A percentile compares a stretch with the other conserved stretches of the same genome.
These are phyloP conservation scores for Globisporangium polare DNA, from an alignment of 352 stramenopile species.

Conservation along the genomic window DNA sequence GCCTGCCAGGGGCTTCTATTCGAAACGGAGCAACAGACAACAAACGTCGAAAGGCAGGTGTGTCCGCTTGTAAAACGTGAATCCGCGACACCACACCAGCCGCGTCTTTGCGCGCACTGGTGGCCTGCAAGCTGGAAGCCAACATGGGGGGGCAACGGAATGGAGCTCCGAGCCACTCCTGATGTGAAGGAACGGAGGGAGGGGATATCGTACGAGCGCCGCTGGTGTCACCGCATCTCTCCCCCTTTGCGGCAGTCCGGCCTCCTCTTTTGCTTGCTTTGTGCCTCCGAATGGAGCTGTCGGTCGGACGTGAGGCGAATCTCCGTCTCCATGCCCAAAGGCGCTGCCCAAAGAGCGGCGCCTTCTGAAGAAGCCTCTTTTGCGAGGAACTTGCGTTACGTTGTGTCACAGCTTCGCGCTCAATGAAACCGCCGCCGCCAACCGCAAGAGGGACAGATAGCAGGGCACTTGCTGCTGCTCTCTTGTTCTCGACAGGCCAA, in stretches of 20 bases:
- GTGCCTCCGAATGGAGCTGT: background rate
- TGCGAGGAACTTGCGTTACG: background rate
- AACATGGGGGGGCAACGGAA: background rate
- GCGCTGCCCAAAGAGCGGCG: constrained; percentile 1
- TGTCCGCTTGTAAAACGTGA: background rate
- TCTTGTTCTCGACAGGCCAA: background rate
- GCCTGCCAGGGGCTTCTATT: no score
- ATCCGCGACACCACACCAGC: background rate
- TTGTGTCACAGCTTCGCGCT: background rate
- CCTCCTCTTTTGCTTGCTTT: background rate
- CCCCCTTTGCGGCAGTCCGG: no score
- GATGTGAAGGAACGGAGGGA: background rate
- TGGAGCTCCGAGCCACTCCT: background rate
- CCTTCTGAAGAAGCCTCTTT: background rate
- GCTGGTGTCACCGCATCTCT: no score
- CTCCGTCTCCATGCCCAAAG: background rate
- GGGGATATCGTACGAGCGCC: background rate
- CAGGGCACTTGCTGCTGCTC: background rate
- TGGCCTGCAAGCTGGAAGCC: background rate
- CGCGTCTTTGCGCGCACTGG: background rate
- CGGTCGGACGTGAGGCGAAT: background rate
- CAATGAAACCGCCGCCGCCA: background rate
- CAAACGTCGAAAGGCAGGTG: background rate
- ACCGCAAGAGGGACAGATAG: no score
- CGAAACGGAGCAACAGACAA: background rate